Evolutionary conservation across 2,329 filamentous ascomycete species (phyloP), one percentile per base, ranked within the genome.

Genomic region (Fusarium albosuccineum): DNA sequence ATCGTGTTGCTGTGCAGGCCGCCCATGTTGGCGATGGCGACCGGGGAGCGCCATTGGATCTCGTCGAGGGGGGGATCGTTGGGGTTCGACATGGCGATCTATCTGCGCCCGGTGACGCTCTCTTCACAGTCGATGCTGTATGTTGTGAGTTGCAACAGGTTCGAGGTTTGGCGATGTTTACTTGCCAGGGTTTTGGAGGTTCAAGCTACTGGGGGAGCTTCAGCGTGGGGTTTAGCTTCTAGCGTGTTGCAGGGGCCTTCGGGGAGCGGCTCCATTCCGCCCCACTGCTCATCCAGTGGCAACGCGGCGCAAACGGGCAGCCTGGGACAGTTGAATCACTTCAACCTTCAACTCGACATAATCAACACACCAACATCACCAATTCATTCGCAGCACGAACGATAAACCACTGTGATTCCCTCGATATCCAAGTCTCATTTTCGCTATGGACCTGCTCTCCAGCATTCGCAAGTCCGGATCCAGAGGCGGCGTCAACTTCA

Each of bases 401-500:
- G 36, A 9, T 5, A 52, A 17, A 13, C 36, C 9, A 9, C 10
- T 13, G 27, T 22, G 17, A 22, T 22, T 22, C 17, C 17, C 17
- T 29, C 22, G 42, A 1, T n/a, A 36, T 16, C 14, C 6, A 14
- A 17, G 5, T 7, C 13, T 9, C 14, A 49, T 10, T 16, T 14
- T 27, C 50, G 57, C 62, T 58, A 97, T 99, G 96, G 96, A 99
- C 86, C 87, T 99, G 57, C 89, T 98, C 56, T 92, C 94, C 62
- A 93, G 92, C 41, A 91, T 99, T 65, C 93, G 94, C 75, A 98
- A 99, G 81, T 82, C 85, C 16, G 95, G 97, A 78, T 96, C 93
- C 73, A 91, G 96, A 70, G 96, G 96, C 75, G 96, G 96, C 76
- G 92, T 92, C 79, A 94, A 97, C 79, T 99, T 99, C 83, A 94